Base-by-base conservation (phyloP, 108 stramenopile genomes). In the Schizochytrium sp. region DNA sequence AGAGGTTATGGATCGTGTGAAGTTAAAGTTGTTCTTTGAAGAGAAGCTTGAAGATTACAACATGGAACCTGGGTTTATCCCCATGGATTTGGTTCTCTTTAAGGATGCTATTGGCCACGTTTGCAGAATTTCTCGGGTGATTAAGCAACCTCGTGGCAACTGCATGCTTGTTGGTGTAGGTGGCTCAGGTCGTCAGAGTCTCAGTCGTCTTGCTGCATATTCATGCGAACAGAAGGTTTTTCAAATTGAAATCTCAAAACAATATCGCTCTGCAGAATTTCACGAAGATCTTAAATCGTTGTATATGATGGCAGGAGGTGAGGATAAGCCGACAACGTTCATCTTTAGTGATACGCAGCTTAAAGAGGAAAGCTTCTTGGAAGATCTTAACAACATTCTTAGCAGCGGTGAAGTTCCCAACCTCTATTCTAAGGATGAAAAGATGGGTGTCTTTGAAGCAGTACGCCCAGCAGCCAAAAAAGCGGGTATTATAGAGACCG, bases 321-420 rank as follows among this genome's bases (percentile, higher is more conserved):
- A 92, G 4, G 89, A 89, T 56, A 89, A 89, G 46, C 76, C 72
- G 4, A 92, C 92, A 3, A 61, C 88, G 42, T 95, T 95, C 69
- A 88, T 95, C 44, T 94, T 95, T 92, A 94, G 93, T 57, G 94
- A 95, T 73, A 94, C 93, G 40, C 92, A 95, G 91, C 88, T 95
- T 88, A 95, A 95, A 73, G 94, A 95, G 56, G 93, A 94, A 56
- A 61, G 46, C 58, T 95, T 95, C 60, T 49, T 95, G 61, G 94
- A 95, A 49, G 94, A 95, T 72, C 59, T 95, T 19, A 94, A 94
- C 93, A 95, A 95, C 88, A 92, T 95, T 40, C 92, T 95, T 8
- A 83, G 60, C 45, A 90, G 88, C n/a, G 94, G 94, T 7, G 93
- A 92, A 88, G 91, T 95, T 1, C 94, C 94, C 8, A 94, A 93